A percentile compares a stretch with the other conserved stretches of the same genome.
phyloP scores from a whole-genome alignment of 2,329 filamentous ascomycete species.

The Sarocladium oryzae region DNA sequence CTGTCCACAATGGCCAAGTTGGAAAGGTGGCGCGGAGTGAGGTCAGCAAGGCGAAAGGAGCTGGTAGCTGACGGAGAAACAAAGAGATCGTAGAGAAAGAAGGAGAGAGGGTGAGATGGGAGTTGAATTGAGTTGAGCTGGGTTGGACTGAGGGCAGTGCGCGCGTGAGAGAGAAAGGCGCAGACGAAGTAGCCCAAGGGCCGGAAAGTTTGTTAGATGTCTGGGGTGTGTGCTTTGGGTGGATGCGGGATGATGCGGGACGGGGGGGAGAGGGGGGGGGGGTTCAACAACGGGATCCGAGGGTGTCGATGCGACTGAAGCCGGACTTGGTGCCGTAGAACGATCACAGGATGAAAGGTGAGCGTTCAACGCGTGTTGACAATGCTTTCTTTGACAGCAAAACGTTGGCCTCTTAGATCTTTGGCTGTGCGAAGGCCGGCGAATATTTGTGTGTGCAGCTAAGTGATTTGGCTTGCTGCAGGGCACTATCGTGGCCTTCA shows the following conservation, averaged over 20 bases:
- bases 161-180: background rate
- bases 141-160: background rate
- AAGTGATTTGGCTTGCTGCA: background rate
- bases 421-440: background rate
- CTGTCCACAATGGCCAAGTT: background rate
- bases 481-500: background rate
- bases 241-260: constrained; percentile 6
- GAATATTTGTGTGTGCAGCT: no score
- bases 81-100: background rate
- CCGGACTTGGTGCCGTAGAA: background rate
- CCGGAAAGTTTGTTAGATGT: background rate
- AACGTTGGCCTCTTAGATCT: background rate
- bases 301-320: background rate
- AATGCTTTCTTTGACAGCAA: background rate
- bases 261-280: background rate
- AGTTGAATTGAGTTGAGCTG: background rate
- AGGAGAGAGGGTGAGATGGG: no score
- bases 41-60: background rate
- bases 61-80: background rate
- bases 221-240: background rate
- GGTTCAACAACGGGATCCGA: background rate
- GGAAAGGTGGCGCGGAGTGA: background rate
- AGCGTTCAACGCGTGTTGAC: background rate
- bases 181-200: background rate
- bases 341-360: background rate